Base-by-base conservation (phyloP, 352 stramenopile genomes). In the Pythium folliculosum region DNA sequence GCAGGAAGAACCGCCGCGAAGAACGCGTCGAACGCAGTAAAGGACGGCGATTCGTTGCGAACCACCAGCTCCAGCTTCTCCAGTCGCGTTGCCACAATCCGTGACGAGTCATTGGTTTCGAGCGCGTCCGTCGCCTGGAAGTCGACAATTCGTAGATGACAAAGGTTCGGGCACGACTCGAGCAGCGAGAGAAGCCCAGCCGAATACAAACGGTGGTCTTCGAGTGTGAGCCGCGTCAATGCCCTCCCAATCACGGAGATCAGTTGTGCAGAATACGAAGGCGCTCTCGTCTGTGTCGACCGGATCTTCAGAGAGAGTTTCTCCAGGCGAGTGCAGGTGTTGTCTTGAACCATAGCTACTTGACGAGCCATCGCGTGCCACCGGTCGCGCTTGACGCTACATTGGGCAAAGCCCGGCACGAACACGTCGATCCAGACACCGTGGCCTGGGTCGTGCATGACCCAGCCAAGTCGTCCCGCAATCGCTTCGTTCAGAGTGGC, bases 351-450 rank as follows among this genome's bases (percentile, higher is more conserved):
- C 9, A 7, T 13, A 2, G 9, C 3, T 2, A 12, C 37, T 43
- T 12, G 37, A 13, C 14, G 14, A 43, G 14, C 37, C 10, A 17
- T 43, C 14, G 3, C 10, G 10, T 67, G 2, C 60, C 60, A 67
- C 27, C 55, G 35, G 5, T 52, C 43, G 13, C 60, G 60, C 30
- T 60, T 60, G 14, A 55, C 49, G 40, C 38, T 44, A 22, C 60
- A 67, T 25, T 60, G 60, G 10, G 23, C 60, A 35, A 60, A 67
- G 1, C 60, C 60, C 10, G 60, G 60, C 13, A 67, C 60, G n/a
- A 60, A 60, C 9, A 67, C 60, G 23, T 67, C 60, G 3, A 67
- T 44, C 60, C 60, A 67, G 0, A 40, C 40, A 13, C 50, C 49
- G 19, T 48, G 4, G 25, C 50, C 38, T 1, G 37, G 17, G 52